Percentiles rank a stretch among this genome's conserved stretches.
phyloP scores from a whole-genome alignment of 768 basidiomycete species.

The Mycena albidolilacea region DNA sequence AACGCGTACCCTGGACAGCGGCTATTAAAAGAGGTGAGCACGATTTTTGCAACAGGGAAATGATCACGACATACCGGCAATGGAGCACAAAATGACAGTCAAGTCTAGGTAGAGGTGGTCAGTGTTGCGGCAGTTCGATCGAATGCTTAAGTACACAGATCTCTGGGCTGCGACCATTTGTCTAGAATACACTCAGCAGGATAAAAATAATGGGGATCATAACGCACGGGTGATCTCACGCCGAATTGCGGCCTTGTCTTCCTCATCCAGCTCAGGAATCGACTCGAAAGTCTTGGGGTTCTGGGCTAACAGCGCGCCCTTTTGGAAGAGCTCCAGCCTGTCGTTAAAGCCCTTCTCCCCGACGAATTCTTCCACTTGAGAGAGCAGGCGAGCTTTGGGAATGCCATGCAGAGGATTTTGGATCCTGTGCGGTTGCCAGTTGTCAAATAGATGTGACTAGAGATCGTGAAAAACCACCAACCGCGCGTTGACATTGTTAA shows the following conservation, averaged over 20 bases:
- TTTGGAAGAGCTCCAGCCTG: constrained; percentile 65
- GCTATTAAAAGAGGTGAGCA: not conserved
- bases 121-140: constrained; percentile 42
- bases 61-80: constrained; percentile 50
- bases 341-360: constrained; percentile 62
- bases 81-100: constrained; percentile 68
- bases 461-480: not conserved
- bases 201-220: not conserved
- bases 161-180: constrained; percentile 64
- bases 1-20: constrained; percentile 47
- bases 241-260: constrained; percentile 56
- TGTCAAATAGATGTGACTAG: not conserved
- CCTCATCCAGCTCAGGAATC: constrained; percentile 54
- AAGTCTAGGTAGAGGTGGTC: constrained; percentile 28
- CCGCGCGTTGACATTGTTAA: constrained; percentile 1
- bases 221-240: constrained; percentile 58
- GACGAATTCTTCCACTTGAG: constrained; percentile 58
- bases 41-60: not conserved
- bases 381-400: not conserved
- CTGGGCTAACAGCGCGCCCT: constrained; percentile 84
- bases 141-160: constrained; percentile 53
- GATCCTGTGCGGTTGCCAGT: not conserved
- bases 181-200: constrained; percentile 32
- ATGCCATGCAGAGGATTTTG: not conserved
- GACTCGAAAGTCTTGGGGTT: constrained; percentile 65